phyloP scores from a whole-genome alignment of 2,329 filamentous ascomycete species.

The Pezicula carpinea region DNA sequence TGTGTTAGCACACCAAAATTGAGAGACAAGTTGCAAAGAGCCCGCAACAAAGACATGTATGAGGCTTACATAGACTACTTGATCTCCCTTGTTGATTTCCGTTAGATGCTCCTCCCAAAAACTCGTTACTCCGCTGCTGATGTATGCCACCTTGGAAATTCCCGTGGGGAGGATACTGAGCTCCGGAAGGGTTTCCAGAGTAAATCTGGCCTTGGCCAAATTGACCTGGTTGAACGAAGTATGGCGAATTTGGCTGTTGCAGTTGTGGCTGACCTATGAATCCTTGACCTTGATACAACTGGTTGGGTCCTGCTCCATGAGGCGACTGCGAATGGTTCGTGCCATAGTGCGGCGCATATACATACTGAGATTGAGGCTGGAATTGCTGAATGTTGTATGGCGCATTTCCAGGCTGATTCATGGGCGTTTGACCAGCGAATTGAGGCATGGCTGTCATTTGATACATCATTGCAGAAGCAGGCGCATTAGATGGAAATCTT shows the following conservation, averaged over 20 bases:
- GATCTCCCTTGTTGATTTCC: slow-evolving; percentile 8
- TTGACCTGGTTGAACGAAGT: slow-evolving; percentile 19
- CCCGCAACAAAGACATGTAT: too few species aligned
- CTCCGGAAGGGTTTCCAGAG: slow-evolving; percentile 6
- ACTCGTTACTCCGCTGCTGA: slow-evolving; percentile 14
- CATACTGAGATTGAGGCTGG: slow-evolving; percentile 20
- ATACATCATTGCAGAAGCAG: slow-evolving; percentile 16
- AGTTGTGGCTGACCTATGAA: slow-evolving; percentile 16
- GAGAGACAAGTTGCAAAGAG: too few species aligned
- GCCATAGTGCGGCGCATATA: slow-evolving; percentile 17
- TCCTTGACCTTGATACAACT: slow-evolving; percentile 21
- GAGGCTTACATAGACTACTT: slow-evolving; percentile 24
- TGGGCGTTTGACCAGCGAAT: slow-evolving; percentile 10
- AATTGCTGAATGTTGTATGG: slow-evolving; percentile 20
- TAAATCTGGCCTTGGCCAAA: slow-evolving; percentile 22
- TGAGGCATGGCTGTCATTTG: slow-evolving; percentile 19
- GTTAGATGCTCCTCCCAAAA: slow-evolving; percentile 5
- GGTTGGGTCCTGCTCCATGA: slow-evolving; percentile 11
- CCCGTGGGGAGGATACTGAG: slow-evolving; percentile 15
- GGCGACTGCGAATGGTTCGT: slow-evolving; percentile 3
- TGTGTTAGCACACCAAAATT: background rate
- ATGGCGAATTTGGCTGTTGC: slow-evolving; percentile 17
- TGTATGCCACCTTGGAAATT: slow-evolving; percentile 12
- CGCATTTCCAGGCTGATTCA: slow-evolving; percentile 13
- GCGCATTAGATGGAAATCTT: slow-evolving; percentile 14